phyloP scores from a whole-genome alignment of 306 rosid species.

The Ammopiptanthus mongolicus region DNA sequence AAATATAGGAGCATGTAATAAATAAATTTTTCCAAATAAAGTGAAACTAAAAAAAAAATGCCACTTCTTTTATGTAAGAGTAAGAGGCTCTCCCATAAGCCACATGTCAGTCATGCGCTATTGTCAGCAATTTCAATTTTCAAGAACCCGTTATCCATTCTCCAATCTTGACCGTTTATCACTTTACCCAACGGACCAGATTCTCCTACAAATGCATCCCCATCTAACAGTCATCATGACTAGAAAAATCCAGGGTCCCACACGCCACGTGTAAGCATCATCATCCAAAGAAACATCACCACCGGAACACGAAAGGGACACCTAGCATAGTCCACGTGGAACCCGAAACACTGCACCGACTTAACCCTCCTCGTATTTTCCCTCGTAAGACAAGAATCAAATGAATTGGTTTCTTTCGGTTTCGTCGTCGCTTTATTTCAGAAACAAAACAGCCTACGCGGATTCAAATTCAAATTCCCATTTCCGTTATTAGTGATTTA shows the following conservation, averaged over 20 bases:
- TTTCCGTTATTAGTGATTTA: neutral
- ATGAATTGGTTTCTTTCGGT: neutral
- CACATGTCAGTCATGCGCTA: neutral
- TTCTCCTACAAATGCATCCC: neutral
- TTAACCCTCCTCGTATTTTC: constrained; percentile 4
- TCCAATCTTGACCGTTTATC: constrained; percentile 6
- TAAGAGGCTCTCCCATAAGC: too few species aligned
- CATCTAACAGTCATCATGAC: neutral
- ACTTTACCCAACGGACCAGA: neutral
- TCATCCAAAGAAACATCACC: neutral
- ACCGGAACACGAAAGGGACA: neutral
- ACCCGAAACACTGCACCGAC: neutral
- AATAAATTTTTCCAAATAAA: too few species aligned
- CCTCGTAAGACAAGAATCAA: neutral
- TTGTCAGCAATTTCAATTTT: neutral
- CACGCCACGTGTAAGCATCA: constrained; percentile 13
- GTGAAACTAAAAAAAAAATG: too few species aligned
- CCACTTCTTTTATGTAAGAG: too few species aligned
- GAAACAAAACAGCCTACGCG: neutral
- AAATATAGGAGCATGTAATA: neutral
- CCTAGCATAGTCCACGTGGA: constrained; percentile 21
- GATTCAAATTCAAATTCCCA: neutral
- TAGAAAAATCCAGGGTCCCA: neutral
- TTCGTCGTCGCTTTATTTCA: neutral
- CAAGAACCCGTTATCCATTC: neutral